Evolutionary conservation across 1,284 basidiomycete genomes (phyloP), one percentile per base, ranked within the genome.

Genomic region (Cryptococcus sp.): DNA sequence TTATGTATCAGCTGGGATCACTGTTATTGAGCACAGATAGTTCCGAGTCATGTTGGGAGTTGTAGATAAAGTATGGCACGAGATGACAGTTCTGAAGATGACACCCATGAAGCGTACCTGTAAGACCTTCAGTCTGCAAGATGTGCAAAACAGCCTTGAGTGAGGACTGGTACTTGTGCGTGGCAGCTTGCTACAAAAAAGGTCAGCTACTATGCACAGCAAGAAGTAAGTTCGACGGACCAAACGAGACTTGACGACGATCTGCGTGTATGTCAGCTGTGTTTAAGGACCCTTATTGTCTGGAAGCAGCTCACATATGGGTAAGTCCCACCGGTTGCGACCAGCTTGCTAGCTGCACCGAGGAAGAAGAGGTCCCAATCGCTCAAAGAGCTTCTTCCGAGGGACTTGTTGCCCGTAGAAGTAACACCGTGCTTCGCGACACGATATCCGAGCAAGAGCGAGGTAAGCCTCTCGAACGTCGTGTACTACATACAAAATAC

Each of bases 361-460:
- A 96, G 84, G 58, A 93, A 70, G 81, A 97, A 95, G 77, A 91
- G 89, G 74, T 97, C 93, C 81, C 86, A 84, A 72, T 95, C 91
- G 22, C 85, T 83, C 38, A 95, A 79, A 5, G 85, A 73, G 39
- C 64, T 71, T 47, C 69, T 61, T 48, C 68, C 68, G n/a, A 81
- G 83, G 40, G 81, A 79, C 61, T 80, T 84, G 44, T 76, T 80
- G 0, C 60, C 61, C 5, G 55, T 59, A 1, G 66, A 49, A 1
- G 66, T 65, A 5, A 50, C 46, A 0, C 68, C 68, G 19, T 50
- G 38, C 46, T 56, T 50, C 5, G 58, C 50, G 29, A 69, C 50
- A 51, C 74, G 55, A 46, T 66, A 71, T 10, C 55, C 51, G n/a
- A 77, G 65, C 6, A 77, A 55, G 15, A 69, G 17, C 10, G 60